A percentile compares a stretch with the other conserved stretches of the same genome.
Evolutionary conservation across 257 asterid genomes (phyloP).

Genomic region (Nicotiana tabacum): DNA sequence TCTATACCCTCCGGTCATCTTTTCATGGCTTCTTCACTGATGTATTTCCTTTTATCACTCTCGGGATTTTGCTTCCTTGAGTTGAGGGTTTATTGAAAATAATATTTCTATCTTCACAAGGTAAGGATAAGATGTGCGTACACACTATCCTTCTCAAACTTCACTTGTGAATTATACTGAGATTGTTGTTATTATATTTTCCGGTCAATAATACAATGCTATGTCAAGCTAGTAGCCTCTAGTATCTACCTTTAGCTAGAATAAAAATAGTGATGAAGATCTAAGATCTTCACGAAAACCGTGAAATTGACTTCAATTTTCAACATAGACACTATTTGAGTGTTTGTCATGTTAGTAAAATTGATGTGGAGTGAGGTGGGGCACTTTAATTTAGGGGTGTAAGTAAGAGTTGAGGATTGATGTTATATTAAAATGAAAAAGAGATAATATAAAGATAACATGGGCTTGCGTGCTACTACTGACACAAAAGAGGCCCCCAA

Average conservation of each 20-base stretch:
- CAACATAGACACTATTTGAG: background rate
- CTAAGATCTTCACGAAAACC: background rate
- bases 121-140: too few relatives aligned
- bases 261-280: slow-evolving; percentile 4
- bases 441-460: slow-evolving; percentile 28
- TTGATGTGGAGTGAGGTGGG: background rate
- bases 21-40: too few relatives aligned
- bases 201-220: slow-evolving; percentile 38
- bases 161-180: too few relatives aligned
- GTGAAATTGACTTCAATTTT: slow-evolving; percentile 1
- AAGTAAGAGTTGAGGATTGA: too few relatives aligned
- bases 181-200: background rate
- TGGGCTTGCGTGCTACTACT: slow-evolving; percentile 36
- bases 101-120: too few relatives aligned
- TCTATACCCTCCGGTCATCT: too few relatives aligned
- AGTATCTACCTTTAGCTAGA: slow-evolving; percentile 1
- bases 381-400: background rate
- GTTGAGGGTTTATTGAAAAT: too few relatives aligned
- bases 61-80: too few relatives aligned
- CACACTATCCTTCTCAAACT: too few relatives aligned
- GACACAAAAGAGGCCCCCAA: slow-evolving; percentile 35
- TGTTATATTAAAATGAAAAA: background rate
- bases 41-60: too few relatives aligned
- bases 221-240: slow-evolving; percentile 11
- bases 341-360: slow-evolving; percentile 5